phyloP scores from a whole-genome alignment of 2,329 filamentous ascomycete genomes.

The Talaromyces atroroseus region DNA sequence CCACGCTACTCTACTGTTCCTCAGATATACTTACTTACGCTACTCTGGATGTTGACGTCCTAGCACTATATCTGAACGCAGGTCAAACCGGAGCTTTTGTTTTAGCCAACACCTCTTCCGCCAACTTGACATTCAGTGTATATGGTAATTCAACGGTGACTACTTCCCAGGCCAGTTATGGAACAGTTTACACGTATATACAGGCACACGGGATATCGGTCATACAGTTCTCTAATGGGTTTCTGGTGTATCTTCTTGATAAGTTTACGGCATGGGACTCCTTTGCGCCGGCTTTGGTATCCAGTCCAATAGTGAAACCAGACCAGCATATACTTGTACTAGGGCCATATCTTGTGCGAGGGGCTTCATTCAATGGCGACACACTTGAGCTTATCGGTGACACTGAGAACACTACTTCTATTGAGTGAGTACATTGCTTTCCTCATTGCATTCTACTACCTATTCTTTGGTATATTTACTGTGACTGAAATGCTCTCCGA shows the following conservation, averaged over 20 bases:
- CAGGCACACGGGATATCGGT: constrained; percentile 45
- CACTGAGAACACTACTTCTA: constrained; percentile 35
- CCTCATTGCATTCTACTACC: background rate
- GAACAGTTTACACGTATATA: constrained; percentile 41
- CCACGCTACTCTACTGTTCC: constrained; percentile 48
- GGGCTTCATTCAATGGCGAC: constrained; percentile 29
- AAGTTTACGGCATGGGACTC: constrained; percentile 52
- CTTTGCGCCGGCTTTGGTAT: constrained; percentile 48
- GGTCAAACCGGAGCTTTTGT: constrained; percentile 49
- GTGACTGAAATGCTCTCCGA: too few relatives aligned
- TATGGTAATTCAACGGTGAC: constrained; percentile 38
- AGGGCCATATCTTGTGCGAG: constrained; percentile 43
- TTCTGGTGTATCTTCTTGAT: constrained; percentile 50
- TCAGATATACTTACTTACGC: constrained; percentile 48
- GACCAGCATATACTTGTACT: constrained; percentile 44
- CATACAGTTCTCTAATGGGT: constrained; percentile 46
- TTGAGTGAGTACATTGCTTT: constrained; percentile 28
- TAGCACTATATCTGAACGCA: constrained; percentile 46
- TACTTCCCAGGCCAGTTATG: constrained; percentile 21
- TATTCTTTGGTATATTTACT: too few relatives aligned
- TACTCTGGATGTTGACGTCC: constrained; percentile 35
- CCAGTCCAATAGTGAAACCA: constrained; percentile 41
- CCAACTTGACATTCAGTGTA: constrained; percentile 34
- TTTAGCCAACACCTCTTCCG: constrained; percentile 33
- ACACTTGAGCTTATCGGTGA: constrained; percentile 38